phyloP scores from a whole-genome alignment of 371 early-diverging fungal genomes.

The Syncephalastrum racemosum region DNA sequence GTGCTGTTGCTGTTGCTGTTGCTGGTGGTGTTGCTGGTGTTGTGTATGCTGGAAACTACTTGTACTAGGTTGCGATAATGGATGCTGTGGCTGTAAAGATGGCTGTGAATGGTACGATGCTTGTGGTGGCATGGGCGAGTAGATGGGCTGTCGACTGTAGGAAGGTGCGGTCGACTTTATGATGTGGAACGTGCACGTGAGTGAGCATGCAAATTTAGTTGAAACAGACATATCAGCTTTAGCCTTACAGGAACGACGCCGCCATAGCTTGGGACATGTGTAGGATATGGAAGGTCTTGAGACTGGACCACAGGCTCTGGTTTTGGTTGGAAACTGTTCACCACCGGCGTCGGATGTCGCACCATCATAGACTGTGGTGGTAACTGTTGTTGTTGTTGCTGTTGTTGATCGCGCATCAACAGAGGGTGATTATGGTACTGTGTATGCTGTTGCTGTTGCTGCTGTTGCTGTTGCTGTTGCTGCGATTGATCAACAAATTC shows the following conservation, averaged over 20 bases:
- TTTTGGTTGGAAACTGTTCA: no score
- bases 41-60: not conserved
- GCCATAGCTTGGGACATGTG: no score
- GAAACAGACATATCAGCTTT: no score
- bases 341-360: constrained; percentile 3
- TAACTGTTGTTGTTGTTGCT: constrained; percentile 12
- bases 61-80: constrained; percentile 1
- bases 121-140: not conserved
- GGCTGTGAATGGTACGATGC: constrained; percentile 3
- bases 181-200: constrained; percentile 2
- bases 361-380: constrained; percentile 10
- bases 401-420: constrained; percentile 10
- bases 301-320: no score
- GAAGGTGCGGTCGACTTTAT: not conserved
- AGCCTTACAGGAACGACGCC: no score
- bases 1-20: constrained; percentile 6
- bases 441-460: constrained; percentile 9
- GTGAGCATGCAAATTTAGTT: not conserved
- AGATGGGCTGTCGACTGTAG: not conserved
- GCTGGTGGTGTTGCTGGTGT: not conserved
- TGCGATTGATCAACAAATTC: constrained; percentile 11
- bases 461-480: constrained; percentile 16
- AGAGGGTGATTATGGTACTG: constrained; percentile 6
- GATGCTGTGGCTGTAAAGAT: constrained; percentile 12
- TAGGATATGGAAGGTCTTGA: no score